Evolutionary conservation across 73 alveolate species (phyloP).

Genomic region (Loxodes magnus): DNA sequence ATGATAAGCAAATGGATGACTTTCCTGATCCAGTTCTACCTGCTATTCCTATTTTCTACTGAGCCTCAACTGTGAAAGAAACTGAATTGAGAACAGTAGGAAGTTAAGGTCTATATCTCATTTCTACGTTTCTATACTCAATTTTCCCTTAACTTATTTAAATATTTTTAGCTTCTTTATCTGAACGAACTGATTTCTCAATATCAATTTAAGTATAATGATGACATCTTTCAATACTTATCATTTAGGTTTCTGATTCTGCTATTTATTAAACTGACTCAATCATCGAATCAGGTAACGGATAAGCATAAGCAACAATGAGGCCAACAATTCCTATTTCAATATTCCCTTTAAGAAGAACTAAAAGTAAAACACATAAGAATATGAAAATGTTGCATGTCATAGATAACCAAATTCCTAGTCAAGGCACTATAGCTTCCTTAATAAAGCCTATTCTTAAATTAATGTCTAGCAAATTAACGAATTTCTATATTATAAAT

Average conservation of each 20-base stretch:
- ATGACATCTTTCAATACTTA: neutral
- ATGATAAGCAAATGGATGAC: slow-evolving; percentile 32
- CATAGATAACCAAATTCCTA: too few species aligned
- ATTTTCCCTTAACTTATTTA: slow-evolving; percentile 27
- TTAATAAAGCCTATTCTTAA: too few species aligned
- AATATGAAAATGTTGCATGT: too few species aligned
- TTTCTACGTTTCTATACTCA: slow-evolving; percentile 33
- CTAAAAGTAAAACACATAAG: too few species aligned
- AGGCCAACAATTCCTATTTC: too few species aligned
- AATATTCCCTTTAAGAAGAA: too few species aligned
- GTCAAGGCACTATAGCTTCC: too few species aligned
- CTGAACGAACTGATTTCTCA: neutral
- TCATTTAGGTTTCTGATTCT: neutral
- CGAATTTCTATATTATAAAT: too few species aligned
- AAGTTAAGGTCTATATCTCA: slow-evolving; percentile 50
- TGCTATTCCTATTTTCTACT: slow-evolving; percentile 60
- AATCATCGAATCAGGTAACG: too few species aligned
- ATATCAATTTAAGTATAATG: neutral
- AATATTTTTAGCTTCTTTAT: neutral
- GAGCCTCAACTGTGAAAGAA: slow-evolving; percentile 21
- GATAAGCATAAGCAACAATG: too few species aligned
- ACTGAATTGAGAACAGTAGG: slow-evolving; percentile 42
- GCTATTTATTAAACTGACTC: too few species aligned
- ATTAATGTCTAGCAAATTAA: too few species aligned
- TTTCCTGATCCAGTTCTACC: slow-evolving; percentile 87